Conservation (phyloP, 495 filamentous ascomycete species). For the Thermochaetoides thermophila region DNA sequence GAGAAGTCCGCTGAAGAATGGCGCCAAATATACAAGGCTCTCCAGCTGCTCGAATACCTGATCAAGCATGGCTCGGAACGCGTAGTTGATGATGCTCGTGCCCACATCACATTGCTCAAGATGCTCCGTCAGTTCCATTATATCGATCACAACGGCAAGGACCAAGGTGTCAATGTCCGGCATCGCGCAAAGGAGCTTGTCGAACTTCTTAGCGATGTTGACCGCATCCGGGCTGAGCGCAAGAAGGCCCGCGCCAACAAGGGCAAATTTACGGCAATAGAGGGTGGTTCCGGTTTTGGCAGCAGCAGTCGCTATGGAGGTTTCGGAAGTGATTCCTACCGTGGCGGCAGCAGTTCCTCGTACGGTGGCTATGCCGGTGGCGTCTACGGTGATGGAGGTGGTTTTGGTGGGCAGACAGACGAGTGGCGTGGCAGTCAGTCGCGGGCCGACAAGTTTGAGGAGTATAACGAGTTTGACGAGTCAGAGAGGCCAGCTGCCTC, state of each 20-base stretch:
- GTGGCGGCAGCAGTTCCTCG: constrained; percentile 45
- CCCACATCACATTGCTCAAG: constrained; percentile 85
- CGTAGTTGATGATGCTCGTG: constrained; percentile 93
- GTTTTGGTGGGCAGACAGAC: constrained; percentile 52
- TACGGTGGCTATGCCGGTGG: constrained; percentile 76
- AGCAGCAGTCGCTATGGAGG: constrained; percentile 61
- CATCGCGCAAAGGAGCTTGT: constrained; percentile 92
- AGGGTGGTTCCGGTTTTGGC: constrained; percentile 50
- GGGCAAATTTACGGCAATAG: constrained; percentile 88
- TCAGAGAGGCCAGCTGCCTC: constrained; percentile 34
- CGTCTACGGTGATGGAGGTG: constrained; percentile 91
- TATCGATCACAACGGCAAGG: constrained; percentile 93
- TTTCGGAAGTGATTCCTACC: constrained; percentile 64
- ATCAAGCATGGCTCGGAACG: constrained; percentile 97
- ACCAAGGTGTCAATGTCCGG: constrained; percentile 94
- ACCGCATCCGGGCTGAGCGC: constrained; percentile 76
- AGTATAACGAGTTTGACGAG: constrained; percentile 94
- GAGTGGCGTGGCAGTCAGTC: constrained; percentile 48
- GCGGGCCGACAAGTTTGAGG: constrained; percentile 67
- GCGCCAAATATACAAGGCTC: constrained; percentile 96
- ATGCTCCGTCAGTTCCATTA: constrained; percentile 98
- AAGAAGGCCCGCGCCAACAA: constrained; percentile 86
- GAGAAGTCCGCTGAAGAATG: constrained; percentile 97
- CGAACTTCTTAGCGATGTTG: constrained; percentile 86
- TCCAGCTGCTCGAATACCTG: constrained; percentile 93